Conservation (phyloP, 495 filamentous ascomycete genomes). For the Wilcoxina mikolae region DNA sequence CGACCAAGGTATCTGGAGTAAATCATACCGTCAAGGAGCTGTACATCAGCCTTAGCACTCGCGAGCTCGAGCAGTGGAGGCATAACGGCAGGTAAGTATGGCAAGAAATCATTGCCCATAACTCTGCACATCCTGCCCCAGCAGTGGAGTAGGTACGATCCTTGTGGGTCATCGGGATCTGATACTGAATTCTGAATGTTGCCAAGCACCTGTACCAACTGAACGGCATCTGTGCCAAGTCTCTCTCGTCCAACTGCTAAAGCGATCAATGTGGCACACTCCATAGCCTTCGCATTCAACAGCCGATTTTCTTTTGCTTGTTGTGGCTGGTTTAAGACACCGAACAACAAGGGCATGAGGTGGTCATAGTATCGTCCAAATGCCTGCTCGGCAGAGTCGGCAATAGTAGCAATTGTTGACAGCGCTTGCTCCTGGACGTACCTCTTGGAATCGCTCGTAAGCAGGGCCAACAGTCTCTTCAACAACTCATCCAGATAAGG, state of each 20-base stretch:
- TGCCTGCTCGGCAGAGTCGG: constrained; percentile 88
- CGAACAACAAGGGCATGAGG: constrained; percentile 87
- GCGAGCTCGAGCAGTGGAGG: constrained; percentile 83
- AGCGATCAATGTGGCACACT: constrained; percentile 94
- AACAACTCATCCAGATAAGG: constrained; percentile 87
- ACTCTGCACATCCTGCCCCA: constrained; percentile 99
- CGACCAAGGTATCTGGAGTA: neutral
- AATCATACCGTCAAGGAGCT: constrained; percentile 54
- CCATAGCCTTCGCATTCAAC: constrained; percentile 95
- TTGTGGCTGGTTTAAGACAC: constrained; percentile 48
- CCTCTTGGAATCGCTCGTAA: constrained; percentile 68
- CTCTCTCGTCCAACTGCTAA: constrained; percentile 87
- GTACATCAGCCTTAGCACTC: constrained; percentile 91
- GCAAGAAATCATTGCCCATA: constrained; percentile 75
- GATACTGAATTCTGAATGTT: constrained; percentile 74
- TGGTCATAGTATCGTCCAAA: constrained; percentile 93
- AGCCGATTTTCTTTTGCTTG: constrained; percentile 84
- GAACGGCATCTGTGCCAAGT: constrained; percentile 73
- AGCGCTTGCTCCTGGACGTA: constrained; percentile 97
- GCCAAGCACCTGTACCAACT: constrained; percentile 71
- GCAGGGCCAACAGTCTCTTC: constrained; percentile 61
- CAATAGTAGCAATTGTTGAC: constrained; percentile 96
- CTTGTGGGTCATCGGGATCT: constrained; percentile 90
- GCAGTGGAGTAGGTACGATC: constrained; percentile 93
- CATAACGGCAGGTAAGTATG: constrained; percentile 85